Conservation (phyloP, 2,329 filamentous ascomycete genomes). For the Colletotrichum salicis region DNA sequence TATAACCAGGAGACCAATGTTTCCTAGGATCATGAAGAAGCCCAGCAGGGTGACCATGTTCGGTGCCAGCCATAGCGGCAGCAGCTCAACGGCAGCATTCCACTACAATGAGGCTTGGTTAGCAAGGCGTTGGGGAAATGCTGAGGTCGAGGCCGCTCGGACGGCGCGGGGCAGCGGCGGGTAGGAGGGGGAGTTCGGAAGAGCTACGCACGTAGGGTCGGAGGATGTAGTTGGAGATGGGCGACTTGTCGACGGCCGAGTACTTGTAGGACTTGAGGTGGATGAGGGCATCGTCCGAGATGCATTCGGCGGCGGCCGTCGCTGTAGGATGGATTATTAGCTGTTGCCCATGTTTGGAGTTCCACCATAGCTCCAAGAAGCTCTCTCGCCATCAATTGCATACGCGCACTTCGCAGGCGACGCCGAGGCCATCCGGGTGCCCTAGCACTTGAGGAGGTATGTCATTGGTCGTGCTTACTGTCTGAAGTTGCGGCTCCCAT, state of each 20-base stretch:
- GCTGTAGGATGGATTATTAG: constrained; percentile 39
- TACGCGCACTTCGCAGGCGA: constrained; percentile 1
- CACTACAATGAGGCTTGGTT: constrained; percentile 68
- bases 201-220: constrained; percentile 84
- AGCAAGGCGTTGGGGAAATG: constrained; percentile 34
- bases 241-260: constrained; percentile 94
- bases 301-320: constrained; percentile 72
- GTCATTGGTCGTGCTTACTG: constrained; percentile 18
- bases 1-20: constrained; percentile 78
- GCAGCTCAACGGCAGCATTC: constrained; percentile 92
- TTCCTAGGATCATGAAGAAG: constrained; percentile 92
- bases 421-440: not conserved
- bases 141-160: constrained; percentile 18
- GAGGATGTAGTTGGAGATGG: constrained; percentile 91
- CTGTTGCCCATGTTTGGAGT: not conserved
- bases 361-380: constrained; percentile 10
- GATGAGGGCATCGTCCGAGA: constrained; percentile 89
- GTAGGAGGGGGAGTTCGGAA: constrained; percentile 26
- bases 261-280: constrained; percentile 98
- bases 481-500: constrained; percentile 32
- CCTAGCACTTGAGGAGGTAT: not conserved
- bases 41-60: constrained; percentile 97
- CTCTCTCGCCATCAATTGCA: not conserved
- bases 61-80: constrained; percentile 95
- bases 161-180: constrained; percentile 30